A percentile compares a stretch with the other conserved stretches of the same genome.
These are phyloP conservation scores for Pyrus hybrid DNA, from an alignment of 331 rosid species.

Conservation along the genomic window DNA sequence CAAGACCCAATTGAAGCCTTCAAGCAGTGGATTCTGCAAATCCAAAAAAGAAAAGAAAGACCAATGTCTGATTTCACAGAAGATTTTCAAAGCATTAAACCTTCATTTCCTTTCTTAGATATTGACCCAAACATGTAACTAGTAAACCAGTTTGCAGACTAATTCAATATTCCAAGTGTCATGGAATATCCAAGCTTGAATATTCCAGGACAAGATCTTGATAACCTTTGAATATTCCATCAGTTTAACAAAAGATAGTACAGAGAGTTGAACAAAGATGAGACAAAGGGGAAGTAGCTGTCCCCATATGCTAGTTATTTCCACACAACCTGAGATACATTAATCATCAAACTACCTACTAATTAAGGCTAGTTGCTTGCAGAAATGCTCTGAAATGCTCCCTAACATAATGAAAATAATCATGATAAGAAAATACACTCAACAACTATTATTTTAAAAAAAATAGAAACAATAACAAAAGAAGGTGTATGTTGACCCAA, in stretches of 20 bases:
- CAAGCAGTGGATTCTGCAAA: neutral
- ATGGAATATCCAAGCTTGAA: slow-evolving; percentile 36
- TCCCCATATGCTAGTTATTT: no score
- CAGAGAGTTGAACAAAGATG: no score
- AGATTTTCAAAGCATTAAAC: slow-evolving; percentile 46
- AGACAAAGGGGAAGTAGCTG: no score
- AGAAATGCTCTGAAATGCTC: slow-evolving; percentile 45
- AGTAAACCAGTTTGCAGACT: slow-evolving; percentile 38
- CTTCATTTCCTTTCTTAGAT: slow-evolving; percentile 50
- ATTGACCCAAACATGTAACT: slow-evolving; percentile 56
- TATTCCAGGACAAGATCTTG: no score
- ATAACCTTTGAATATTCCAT: no score
- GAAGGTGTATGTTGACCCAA: neutral
- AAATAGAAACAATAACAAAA: no score
- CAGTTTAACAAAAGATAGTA: no score
- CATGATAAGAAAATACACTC: neutral
- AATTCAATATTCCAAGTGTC: slow-evolving; percentile 22
- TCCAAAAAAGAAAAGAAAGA: neutral
- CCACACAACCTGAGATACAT: no score
- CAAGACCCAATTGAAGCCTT: slow-evolving; percentile 16
- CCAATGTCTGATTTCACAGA: slow-evolving; percentile 70
- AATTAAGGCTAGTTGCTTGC: slow-evolving; percentile 10
- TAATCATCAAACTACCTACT: no score
- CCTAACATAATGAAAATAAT: slow-evolving; percentile 23
- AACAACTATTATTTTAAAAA: neutral